A percentile compares a stretch with the other conserved stretches of the same genome.
These are phyloP conservation scores for Aspergillus diversus DNA, from an alignment of 495 filamentous ascomycete genomes.

Conservation along the genomic window DNA sequence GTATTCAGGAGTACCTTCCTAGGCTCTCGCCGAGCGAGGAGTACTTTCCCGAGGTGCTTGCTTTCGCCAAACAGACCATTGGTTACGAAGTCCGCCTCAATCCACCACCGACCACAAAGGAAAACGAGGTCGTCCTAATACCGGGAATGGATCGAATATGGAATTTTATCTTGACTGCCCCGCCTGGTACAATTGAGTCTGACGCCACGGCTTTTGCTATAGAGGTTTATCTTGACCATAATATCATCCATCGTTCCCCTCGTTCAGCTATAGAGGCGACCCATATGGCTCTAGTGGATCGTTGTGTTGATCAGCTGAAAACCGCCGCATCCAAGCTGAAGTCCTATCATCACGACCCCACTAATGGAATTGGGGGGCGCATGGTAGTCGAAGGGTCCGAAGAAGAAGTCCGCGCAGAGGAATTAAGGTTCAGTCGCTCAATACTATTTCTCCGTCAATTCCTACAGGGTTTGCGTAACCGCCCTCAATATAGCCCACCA, in stretches of 20 bases:
- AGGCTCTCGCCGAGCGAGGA: conserved; percentile 61
- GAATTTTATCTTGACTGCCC: conserved; percentile 76
- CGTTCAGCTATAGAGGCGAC: conserved; percentile 62
- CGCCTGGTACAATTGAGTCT: conserved; percentile 68
- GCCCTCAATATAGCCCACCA: conserved; percentile 57
- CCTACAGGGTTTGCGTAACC: conserved; percentile 54
- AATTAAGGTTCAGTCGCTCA: conserved; percentile 67
- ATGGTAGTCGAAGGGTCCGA: conserved; percentile 53
- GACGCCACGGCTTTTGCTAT: conserved; percentile 72
- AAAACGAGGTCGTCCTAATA: conserved; percentile 54
- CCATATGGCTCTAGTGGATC: conserved; percentile 77
- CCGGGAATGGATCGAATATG: conserved; percentile 78
- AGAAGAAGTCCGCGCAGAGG: conserved; percentile 51
- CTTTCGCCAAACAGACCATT: conserved; percentile 65
- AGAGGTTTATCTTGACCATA: conserved; percentile 70
- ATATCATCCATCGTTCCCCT: conserved; percentile 42
- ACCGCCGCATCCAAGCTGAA: conserved; percentile 67
- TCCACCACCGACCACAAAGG: conserved; percentile 38
- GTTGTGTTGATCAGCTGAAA: conserved; percentile 76
- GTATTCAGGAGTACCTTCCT: conserved; percentile 69
- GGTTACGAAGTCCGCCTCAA: conserved; percentile 51
- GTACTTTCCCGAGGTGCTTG: conserved; percentile 67
- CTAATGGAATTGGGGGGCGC: conserved; percentile 34
- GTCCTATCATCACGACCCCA: conserved; percentile 36
- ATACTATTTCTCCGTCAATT: conserved; percentile 62